Evolutionary conservation across 2,329 filamentous ascomycete species (phyloP).

Genomic region (Aureobasidium melanogenum): DNA sequence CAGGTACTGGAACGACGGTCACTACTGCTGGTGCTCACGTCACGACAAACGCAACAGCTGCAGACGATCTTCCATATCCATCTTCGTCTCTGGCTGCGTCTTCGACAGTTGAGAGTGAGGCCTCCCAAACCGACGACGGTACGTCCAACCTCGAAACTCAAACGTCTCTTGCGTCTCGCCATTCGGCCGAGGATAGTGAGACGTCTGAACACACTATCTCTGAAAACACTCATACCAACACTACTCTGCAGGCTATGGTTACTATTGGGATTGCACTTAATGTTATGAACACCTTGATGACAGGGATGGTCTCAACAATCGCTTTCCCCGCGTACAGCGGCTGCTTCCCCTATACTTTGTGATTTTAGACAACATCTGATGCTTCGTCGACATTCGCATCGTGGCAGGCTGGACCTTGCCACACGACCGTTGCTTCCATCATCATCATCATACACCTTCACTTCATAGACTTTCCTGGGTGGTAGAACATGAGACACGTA

Average conservation of each 20-base stretch:
- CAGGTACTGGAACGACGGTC: neutral
- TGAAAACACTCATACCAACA: neutral
- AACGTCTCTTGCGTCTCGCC: neutral
- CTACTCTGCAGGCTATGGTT: neutral
- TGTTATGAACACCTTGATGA: neutral
- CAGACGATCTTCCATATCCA: neutral
- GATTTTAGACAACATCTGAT: neutral
- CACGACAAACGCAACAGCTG: neutral
- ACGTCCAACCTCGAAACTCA: neutral
- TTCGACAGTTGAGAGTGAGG: neutral
- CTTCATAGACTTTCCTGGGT: neutral
- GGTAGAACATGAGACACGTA: neutral
- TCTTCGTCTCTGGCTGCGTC: neutral
- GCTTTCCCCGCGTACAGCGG: neutral
- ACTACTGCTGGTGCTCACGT: neutral
- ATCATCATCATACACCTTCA: neutral
- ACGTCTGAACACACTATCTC: too few relatives aligned
- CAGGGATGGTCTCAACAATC: neutral
- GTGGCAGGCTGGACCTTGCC: constrained; percentile 1
- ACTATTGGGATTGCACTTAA: constrained; percentile 2
- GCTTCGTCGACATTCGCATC: neutral
- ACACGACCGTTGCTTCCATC: neutral
- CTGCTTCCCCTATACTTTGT: neutral
- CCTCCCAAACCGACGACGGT: neutral
- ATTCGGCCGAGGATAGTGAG: neutral